A percentile compares a stretch with the other conserved stretches of the same genome.
These are phyloP conservation scores for Ganoderma resinaceum DNA, from an alignment of 1,284 basidiomycete species.

Conservation along the genomic window DNA sequence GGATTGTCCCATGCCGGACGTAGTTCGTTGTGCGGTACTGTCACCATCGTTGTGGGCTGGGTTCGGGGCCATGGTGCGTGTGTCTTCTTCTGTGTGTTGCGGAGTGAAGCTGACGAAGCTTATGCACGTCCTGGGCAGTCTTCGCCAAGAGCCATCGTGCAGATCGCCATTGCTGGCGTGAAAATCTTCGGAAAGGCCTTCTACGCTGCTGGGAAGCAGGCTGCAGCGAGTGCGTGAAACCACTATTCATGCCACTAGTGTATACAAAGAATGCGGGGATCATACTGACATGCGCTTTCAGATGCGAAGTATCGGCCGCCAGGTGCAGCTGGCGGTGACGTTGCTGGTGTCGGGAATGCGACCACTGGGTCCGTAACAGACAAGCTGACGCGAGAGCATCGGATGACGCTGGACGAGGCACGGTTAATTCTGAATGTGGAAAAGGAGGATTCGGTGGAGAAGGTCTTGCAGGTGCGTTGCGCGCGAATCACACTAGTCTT, in stretches of 20 bases:
- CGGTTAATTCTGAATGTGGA: constrained; percentile 93
- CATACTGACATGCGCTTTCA: constrained; percentile 19
- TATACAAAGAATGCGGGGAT: background rate
- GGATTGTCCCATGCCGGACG: constrained; percentile 18
- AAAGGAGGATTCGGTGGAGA: constrained; percentile 74
- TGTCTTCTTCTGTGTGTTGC: background rate
- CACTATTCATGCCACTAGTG: background rate
- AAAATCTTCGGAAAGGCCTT: constrained; percentile 94
- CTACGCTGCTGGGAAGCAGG: constrained; percentile 90
- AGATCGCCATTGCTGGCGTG: constrained; percentile 82
- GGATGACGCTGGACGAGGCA: constrained; percentile 97
- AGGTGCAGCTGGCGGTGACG: constrained; percentile 64
- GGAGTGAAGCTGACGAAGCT: background rate
- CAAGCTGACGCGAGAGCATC: constrained; percentile 81
- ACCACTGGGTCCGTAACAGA: constrained; percentile 78
- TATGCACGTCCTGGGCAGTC: constrained; percentile 52
- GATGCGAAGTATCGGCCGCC: constrained; percentile 83
- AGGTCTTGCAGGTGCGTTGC: constrained; percentile 69
- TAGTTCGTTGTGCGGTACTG: constrained; percentile 25
- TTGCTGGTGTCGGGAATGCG: constrained; percentile 75
- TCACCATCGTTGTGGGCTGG: constrained; percentile 27
- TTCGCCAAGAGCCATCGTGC: constrained; percentile 79
- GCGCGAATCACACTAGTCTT: constrained; percentile 32
- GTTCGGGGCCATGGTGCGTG: constrained; percentile 26
- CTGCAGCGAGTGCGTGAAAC: constrained; percentile 82